phyloP scores from a whole-genome alignment of 2,329 filamentous ascomycete species.

The Pseudofabraea citricarpa region DNA sequence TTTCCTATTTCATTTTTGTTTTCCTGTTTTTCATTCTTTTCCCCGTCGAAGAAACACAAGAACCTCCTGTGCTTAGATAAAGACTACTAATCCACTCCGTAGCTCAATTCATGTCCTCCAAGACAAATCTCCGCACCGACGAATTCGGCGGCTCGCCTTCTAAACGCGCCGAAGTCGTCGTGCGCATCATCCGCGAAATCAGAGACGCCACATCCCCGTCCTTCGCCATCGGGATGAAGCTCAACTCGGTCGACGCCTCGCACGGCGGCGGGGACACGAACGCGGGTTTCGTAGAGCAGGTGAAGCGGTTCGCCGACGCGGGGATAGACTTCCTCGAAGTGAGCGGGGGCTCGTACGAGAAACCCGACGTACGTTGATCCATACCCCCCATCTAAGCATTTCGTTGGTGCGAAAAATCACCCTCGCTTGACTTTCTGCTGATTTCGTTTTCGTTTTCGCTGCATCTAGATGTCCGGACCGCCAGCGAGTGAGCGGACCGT shows the following conservation, averaged over 20 bases:
- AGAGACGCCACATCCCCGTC: not conserved
- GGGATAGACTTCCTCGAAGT: not conserved
- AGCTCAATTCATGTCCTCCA: not conserved
- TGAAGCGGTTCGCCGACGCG: not conserved
- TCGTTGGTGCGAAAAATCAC: too few relatives aligned
- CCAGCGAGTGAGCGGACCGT: slow-evolving; percentile 32
- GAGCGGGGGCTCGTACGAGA: not conserved
- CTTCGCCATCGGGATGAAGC: not conserved
- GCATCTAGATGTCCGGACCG: slow-evolving; percentile 5
- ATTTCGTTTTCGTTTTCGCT: too few relatives aligned
- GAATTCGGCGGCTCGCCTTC: not conserved
- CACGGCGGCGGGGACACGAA: slow-evolving; percentile 6
- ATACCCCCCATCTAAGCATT: too few relatives aligned
- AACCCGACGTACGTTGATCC: slow-evolving; percentile 30
- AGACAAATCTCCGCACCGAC: not conserved
- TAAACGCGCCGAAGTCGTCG: not conserved
- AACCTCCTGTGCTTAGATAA: too few relatives aligned
- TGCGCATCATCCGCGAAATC: not conserved
- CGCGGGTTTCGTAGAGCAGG: not conserved
- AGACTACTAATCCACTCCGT: too few relatives aligned
- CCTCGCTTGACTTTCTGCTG: too few relatives aligned
- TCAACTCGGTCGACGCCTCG: not conserved
- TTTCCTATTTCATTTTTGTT: too few relatives aligned
- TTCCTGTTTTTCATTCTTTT: too few relatives aligned
- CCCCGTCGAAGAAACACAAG: too few relatives aligned